Evolutionary conservation across 345 rosid genomes (phyloP).

Genomic region (Nasturtium officinale): DNA sequence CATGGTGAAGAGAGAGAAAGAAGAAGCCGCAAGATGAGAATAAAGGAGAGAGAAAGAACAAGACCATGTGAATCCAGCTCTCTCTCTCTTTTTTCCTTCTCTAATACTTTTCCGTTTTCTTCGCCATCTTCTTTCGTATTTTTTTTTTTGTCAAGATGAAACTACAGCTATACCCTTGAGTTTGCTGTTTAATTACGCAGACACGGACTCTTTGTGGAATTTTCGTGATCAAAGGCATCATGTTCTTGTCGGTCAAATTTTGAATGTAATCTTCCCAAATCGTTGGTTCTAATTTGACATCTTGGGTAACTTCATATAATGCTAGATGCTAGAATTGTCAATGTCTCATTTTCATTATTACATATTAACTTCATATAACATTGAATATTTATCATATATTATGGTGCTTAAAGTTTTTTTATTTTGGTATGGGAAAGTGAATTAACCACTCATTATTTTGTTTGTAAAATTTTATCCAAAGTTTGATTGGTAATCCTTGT

Average conservation of each 20-base stretch:
- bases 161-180: constrained; percentile 15
- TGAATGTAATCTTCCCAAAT: constrained; percentile 16
- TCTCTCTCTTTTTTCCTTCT: neutral
- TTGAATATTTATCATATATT: neutral
- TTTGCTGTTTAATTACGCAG: constrained; percentile 25
- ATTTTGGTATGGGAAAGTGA: neutral
- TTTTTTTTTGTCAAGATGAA: neutral
- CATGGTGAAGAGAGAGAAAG: constrained; percentile 42
- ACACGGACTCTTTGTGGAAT: constrained; percentile 9
- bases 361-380: neutral
- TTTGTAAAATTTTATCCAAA: neutral
- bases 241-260: constrained; percentile 37
- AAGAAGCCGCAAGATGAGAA: constrained; percentile 45
- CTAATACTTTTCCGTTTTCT: constrained; percentile 48
- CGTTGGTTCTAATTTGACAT: constrained; percentile 17
- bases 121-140: constrained; percentile 35
- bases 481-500: neutral
- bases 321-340: constrained; percentile 23
- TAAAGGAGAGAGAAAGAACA: constrained; percentile 41
- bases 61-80: constrained; percentile 63
- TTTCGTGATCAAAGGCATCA: constrained; percentile 29
- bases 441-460: neutral
- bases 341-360: constrained; percentile 2
- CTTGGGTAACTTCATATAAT: neutral
- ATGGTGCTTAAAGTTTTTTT: neutral